A percentile compares a stretch with the other conserved stretches of the same genome.
Conservation (phyloP, 495 filamentous ascomycete genomes). For the Filosporella fistucella region DNA sequence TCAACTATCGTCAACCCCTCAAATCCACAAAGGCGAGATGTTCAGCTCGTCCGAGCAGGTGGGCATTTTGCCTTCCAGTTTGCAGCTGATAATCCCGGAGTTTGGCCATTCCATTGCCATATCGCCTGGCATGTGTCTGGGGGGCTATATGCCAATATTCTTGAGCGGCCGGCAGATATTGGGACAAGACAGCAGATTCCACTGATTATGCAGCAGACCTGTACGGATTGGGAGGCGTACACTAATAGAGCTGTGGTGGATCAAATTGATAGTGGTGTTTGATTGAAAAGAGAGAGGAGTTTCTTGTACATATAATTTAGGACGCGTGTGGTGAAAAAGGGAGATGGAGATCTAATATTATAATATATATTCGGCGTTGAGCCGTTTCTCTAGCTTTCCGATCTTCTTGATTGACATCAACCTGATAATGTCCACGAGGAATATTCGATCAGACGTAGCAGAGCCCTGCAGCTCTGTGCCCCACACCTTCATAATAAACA, state of each 20-base stretch:
- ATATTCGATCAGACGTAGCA: too few species aligned
- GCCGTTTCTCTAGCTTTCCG: too few species aligned
- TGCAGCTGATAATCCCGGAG: conserved; percentile 50
- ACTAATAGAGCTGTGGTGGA: conserved; percentile 37
- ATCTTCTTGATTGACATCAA: too few species aligned
- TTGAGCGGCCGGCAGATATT: conserved; percentile 40
- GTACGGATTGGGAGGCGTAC: conserved; percentile 45
- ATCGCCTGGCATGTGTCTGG: conserved; percentile 52
- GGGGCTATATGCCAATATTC: conserved; percentile 46
- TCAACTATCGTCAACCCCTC: conserved; percentile 29
- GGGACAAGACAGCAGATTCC: conserved; percentile 32
- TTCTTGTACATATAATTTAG: too few species aligned
- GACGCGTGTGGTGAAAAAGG: too few species aligned
- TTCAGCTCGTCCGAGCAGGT: conserved; percentile 39
- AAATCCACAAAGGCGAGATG: conserved; percentile 58
- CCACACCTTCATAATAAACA: too few species aligned
- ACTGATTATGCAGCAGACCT: conserved; percentile 35
- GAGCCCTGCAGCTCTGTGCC: too few species aligned
- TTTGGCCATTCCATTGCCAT: conserved; percentile 59
- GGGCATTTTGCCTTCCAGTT: conserved; percentile 50
- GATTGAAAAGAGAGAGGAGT: too few species aligned
- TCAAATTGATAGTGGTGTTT: conserved; percentile 58
- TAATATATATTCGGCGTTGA: too few species aligned
- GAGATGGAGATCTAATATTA: too few species aligned
- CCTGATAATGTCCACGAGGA: too few species aligned